phyloP scores from a whole-genome alignment of 257 asterid genomes.

The Cynanchum wilfordii region DNA sequence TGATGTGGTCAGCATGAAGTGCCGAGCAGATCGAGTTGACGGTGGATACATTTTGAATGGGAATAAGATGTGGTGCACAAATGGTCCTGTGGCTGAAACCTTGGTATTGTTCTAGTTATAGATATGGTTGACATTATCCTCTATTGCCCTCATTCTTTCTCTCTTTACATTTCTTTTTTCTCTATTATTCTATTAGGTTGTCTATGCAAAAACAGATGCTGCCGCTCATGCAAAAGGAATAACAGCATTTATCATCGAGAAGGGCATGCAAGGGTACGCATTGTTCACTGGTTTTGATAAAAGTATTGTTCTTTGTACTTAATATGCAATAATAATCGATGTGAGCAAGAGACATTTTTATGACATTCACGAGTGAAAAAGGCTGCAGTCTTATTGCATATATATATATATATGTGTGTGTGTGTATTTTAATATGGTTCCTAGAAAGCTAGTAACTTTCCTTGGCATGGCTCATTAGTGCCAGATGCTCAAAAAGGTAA shows the following conservation, averaged over 20 bases:
- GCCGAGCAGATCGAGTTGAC: constrained; percentile 83
- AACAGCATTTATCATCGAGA: constrained; percentile 92
- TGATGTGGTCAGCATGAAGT: constrained; percentile 96
- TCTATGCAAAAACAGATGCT: constrained; percentile 88
- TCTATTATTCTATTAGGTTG: constrained; percentile 54
- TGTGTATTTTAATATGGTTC: not conserved
- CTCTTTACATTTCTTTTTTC: not conserved
- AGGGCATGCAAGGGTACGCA: constrained; percentile 92
- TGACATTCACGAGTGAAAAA: not conserved
- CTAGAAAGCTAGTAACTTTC: not conserved
- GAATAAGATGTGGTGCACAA: constrained; percentile 99
- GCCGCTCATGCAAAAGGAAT: constrained; percentile 86
- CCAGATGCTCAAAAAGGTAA: not conserved
- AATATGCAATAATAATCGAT: not conserved
- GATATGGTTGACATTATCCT: not conserved
- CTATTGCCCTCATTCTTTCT: not conserved
- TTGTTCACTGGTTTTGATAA: constrained; percentile 14
- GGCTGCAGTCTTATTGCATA: not conserved
- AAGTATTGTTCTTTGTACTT: constrained; percentile 1
- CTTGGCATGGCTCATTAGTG: not conserved
- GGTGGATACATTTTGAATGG: constrained; percentile 94
- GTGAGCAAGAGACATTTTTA: constrained; percentile 1
- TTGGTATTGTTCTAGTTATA: constrained; percentile 41
- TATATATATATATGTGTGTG: not conserved
- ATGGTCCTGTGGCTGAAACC: constrained; percentile 89